Conservation (phyloP, 805 yeast genomes). For the Kodamaea lidongshanica region DNA sequence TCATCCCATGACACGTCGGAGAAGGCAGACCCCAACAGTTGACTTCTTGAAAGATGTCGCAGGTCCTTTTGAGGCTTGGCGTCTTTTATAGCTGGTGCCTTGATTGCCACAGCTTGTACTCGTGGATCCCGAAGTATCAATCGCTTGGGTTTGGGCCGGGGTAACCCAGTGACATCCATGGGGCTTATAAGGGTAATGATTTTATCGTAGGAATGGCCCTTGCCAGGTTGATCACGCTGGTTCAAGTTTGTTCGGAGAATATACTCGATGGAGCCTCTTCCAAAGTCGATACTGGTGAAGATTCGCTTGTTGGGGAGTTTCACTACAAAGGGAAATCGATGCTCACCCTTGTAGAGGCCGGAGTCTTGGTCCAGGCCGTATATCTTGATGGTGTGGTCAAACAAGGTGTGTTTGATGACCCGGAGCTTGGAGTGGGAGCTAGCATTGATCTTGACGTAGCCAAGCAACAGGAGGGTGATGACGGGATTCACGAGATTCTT, state of each 20-base stretch:
- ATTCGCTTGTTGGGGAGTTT: constrained; percentile 70
- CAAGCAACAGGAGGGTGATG: constrained; percentile 49
- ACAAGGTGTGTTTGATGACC: constrained; percentile 46
- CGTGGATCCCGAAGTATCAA: constrained; percentile 55
- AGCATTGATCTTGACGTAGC: constrained; percentile 51
- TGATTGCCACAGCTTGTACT: constrained; percentile 2
- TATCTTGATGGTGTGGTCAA: constrained; percentile 52
- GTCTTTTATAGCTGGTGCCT: not conserved
- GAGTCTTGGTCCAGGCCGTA: constrained; percentile 37
- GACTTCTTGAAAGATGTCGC: constrained; percentile 26
- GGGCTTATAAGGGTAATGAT: constrained; percentile 61
- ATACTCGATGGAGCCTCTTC: constrained; percentile 77
- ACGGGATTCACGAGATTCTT: constrained; percentile 50
- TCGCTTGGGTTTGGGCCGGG: constrained; percentile 60
- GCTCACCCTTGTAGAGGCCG: constrained; percentile 76
- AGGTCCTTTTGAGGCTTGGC: constrained; percentile 11
- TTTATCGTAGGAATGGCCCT: constrained; percentile 44
- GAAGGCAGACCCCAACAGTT: too few relatives aligned
- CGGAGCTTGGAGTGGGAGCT: constrained; percentile 49
- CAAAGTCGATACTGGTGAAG: constrained; percentile 72
- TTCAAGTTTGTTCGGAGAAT: constrained; percentile 47
- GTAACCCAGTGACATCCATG: constrained; percentile 61
- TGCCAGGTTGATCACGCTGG: constrained; percentile 26
- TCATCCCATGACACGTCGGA: too few relatives aligned
- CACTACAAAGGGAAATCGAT: constrained; percentile 79